Conservation (phyloP, 345 rosid species). For the Lepidium sativum region DNA sequence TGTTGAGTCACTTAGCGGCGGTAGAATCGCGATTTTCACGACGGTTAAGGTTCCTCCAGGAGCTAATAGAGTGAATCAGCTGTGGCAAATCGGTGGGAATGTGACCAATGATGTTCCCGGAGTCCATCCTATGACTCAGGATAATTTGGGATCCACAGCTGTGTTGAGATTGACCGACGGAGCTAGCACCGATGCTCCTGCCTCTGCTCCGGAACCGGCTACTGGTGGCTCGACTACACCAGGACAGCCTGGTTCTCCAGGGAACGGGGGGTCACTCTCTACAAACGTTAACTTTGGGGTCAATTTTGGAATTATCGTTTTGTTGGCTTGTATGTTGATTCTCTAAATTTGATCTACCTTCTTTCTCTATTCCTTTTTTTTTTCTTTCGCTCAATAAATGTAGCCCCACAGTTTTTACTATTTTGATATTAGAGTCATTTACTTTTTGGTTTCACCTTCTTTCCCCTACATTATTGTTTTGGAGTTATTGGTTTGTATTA, state of each 20-base stretch:
- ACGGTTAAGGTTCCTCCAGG: conserved; percentile 48
- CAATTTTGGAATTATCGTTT: conserved; percentile 11
- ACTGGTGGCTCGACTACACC: conserved; percentile 7
- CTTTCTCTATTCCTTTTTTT: neutral
- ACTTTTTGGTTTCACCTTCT: neutral
- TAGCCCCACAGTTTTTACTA: neutral
- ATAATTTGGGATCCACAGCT: conserved; percentile 24
- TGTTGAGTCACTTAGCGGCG: conserved; percentile 25
- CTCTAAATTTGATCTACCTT: conserved; percentile 5
- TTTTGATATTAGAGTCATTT: neutral
- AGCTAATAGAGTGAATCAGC: conserved; percentile 48
- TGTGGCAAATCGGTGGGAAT: conserved; percentile 73
- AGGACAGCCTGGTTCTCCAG: conserved; percentile 14
- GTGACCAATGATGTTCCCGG: conserved; percentile 28
- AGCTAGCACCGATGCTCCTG: neutral
- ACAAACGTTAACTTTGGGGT: conserved; percentile 17
- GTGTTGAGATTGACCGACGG: conserved; percentile 2
- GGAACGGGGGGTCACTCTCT: conserved; percentile 7
- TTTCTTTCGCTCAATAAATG: neutral
- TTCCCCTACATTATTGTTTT: neutral
- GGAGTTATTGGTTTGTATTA: conserved; percentile 12
- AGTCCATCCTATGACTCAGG: conserved; percentile 17
- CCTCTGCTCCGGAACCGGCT: neutral
- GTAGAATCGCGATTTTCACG: conserved; percentile 34
- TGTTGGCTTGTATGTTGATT: conserved; percentile 5